Evolutionary conservation across 345 rosid species (phyloP).

Genomic region (Syzygium oleosum): DNA sequence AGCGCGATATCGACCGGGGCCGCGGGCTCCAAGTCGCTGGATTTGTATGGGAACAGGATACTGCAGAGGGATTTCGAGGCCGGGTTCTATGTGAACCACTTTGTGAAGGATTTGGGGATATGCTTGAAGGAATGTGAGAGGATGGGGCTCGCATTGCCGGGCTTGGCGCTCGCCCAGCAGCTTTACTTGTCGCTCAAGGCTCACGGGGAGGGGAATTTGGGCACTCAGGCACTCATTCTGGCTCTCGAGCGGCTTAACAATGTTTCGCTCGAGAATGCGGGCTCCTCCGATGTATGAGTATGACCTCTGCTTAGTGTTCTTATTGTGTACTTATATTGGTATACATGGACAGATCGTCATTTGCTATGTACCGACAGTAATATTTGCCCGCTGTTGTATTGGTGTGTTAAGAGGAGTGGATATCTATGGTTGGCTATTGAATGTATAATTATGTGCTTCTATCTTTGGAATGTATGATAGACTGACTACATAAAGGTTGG

Average conservation of each 20-base stretch:
- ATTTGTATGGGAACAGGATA: constrained; percentile 41
- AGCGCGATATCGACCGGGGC: constrained; percentile 72
- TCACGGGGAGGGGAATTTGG: constrained; percentile 72
- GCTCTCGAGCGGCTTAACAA: constrained; percentile 83
- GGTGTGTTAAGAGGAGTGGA: not conserved
- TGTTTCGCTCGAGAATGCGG: constrained; percentile 22
- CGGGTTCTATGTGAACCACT: constrained; percentile 79
- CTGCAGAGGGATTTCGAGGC: constrained; percentile 76
- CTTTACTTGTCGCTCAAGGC: constrained; percentile 91
- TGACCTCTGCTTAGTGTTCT: not conserved
- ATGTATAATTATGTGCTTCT: not conserved
- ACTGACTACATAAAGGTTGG: not conserved
- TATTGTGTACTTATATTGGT: constrained; percentile 3
- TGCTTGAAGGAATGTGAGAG: constrained; percentile 75
- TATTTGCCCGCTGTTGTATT: not conserved
- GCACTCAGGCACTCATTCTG: constrained; percentile 75
- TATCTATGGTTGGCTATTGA: not conserved
- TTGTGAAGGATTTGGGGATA: constrained; percentile 84
- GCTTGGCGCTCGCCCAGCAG: constrained; percentile 81
- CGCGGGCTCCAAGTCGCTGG: constrained; percentile 73
- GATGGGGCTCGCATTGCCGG: constrained; percentile 88
- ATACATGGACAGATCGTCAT: not conserved
- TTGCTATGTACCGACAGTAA: not conserved
- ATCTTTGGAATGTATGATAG: not conserved
- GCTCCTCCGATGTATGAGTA: not conserved